These are phyloP conservation scores for Trichoderma simmonsii DNA, from an alignment of 2,329 filamentous ascomycete genomes.

Conservation along the genomic window DNA sequence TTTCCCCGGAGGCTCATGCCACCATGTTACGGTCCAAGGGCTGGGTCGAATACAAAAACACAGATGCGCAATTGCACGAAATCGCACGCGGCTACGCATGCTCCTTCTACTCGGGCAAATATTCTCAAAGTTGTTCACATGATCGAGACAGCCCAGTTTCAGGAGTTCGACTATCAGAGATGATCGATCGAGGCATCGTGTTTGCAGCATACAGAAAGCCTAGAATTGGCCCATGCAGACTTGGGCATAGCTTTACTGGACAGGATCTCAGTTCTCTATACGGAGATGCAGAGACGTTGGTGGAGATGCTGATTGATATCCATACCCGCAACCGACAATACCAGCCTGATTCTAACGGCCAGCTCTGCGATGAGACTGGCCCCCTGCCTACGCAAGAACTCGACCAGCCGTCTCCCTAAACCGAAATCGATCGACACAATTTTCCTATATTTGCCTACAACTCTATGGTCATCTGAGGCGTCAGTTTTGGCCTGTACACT, in stretches of 20 bases:
- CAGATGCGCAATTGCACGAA: slow-evolving; percentile 40
- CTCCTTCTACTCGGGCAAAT: slow-evolving; percentile 49
- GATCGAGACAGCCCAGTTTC: slow-evolving; percentile 28
- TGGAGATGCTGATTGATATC: slow-evolving; percentile 52
- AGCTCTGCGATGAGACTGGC: slow-evolving; percentile 36
- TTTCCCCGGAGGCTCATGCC: slow-evolving; percentile 48
- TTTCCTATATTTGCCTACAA: neutral
- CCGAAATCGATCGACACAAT: neutral
- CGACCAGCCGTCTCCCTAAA: slow-evolving; percentile 1
- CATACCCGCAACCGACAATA: slow-evolving; percentile 41
- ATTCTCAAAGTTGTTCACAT: slow-evolving; percentile 28
- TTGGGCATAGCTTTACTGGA: slow-evolving; percentile 34
- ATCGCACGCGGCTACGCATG: slow-evolving; percentile 52
- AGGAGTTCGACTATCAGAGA: slow-evolving; percentile 24
- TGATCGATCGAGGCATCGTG: slow-evolving; percentile 50
- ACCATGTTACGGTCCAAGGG: slow-evolving; percentile 47
- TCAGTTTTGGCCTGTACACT: neutral
- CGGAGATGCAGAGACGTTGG: slow-evolving; percentile 49
- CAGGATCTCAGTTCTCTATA: slow-evolving; percentile 46
- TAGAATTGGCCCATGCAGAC: slow-evolving; percentile 35
- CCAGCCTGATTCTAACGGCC: slow-evolving; percentile 27
- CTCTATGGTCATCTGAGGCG: neutral
- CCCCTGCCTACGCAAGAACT: slow-evolving; percentile 34
- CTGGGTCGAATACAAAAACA: slow-evolving; percentile 53
- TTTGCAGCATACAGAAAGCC: slow-evolving; percentile 56